Evolutionary conservation across 148 eudicot genomes (phyloP).

Genomic region (Heliamphora exappendiculata): DNA sequence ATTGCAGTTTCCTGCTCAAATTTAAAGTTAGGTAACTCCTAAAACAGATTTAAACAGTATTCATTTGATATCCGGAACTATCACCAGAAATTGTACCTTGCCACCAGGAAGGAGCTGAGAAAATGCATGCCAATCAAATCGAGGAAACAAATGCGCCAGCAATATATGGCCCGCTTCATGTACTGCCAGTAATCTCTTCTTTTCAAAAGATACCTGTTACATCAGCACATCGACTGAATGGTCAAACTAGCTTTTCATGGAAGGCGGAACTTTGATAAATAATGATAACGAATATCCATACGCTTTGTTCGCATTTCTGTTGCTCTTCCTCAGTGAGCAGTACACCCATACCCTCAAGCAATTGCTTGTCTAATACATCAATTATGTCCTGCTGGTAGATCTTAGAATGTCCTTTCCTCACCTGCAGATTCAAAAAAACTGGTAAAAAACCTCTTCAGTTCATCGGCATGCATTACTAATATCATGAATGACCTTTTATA

Average conservation of each 20-base stretch:
- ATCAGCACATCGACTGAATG: constrained; percentile 3
- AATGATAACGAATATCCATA: constrained; percentile 23
- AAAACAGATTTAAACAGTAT: not conserved
- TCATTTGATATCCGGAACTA: not conserved
- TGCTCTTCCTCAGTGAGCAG: constrained; percentile 95
- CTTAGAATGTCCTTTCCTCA: constrained; percentile 76
- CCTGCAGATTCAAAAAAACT: constrained; percentile 34
- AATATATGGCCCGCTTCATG: constrained; percentile 96
- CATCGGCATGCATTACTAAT: not conserved
- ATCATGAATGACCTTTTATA: not conserved
- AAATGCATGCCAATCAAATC: constrained; percentile 97
- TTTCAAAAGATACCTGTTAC: constrained; percentile 62
- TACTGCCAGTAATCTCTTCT: constrained; percentile 78
- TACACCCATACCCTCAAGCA: constrained; percentile 98
- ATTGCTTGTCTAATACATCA: constrained; percentile 85
- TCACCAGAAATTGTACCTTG: constrained; percentile 38
- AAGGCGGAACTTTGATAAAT: not conserved
- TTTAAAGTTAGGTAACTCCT: not conserved
- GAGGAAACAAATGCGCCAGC: constrained; percentile 88
- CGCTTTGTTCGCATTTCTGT: constrained; percentile 78
- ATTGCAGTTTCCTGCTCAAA: constrained; percentile 83
- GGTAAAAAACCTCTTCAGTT: not conserved
- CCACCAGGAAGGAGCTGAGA: constrained; percentile 97
- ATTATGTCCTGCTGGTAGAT: constrained; percentile 76
- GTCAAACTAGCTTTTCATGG: not conserved